phyloP scores from a whole-genome alignment of 176 grass and related monocot genomes.

The Rhynchospora breviuscula region DNA sequence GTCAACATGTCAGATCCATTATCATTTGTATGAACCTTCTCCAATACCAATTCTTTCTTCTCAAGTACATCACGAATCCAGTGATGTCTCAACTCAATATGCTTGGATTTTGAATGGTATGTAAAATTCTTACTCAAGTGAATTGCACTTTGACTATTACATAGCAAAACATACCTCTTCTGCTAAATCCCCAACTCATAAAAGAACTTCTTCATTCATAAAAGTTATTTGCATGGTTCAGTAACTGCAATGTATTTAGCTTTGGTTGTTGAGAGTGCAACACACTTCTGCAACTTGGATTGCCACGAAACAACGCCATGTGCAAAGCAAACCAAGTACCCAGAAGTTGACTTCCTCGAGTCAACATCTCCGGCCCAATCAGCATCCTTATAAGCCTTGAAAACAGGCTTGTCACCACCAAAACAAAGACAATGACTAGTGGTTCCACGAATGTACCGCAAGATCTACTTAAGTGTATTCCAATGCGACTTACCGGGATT shows the following conservation, averaged over 20 bases:
- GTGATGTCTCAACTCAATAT: slow-evolving; percentile 18
- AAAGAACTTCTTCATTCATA: slow-evolving; percentile 18
- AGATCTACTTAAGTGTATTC: not conserved
- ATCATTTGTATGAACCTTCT: not conserved
- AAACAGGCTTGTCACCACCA: not conserved
- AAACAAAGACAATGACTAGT: not conserved
- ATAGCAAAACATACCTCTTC: not conserved
- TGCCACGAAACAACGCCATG: not conserved
- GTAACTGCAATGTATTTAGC: not conserved
- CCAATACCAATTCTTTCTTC: not conserved
- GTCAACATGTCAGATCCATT: slow-evolving; percentile 9
- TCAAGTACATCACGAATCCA: slow-evolving; percentile 18
- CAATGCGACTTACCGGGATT: not conserved
- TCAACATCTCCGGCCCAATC: not conserved
- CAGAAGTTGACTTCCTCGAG: no score
- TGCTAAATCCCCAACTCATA: not conserved
- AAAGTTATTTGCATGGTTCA: slow-evolving; percentile 21
- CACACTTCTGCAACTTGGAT: slow-evolving; percentile 4
- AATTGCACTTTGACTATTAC: slow-evolving; percentile 11
- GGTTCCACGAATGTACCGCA: not conserved
- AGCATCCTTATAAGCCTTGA: not conserved
- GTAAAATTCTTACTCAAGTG: slow-evolving; percentile 22
- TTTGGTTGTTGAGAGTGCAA: not conserved
- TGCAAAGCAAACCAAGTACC: not conserved
- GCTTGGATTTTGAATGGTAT: not conserved